Percentiles rank a stretch among this genome's conserved stretches.
Evolutionary conservation across 495 filamentous ascomycete species (phyloP).

Genomic region (Penicillium mononematosum): DNA sequence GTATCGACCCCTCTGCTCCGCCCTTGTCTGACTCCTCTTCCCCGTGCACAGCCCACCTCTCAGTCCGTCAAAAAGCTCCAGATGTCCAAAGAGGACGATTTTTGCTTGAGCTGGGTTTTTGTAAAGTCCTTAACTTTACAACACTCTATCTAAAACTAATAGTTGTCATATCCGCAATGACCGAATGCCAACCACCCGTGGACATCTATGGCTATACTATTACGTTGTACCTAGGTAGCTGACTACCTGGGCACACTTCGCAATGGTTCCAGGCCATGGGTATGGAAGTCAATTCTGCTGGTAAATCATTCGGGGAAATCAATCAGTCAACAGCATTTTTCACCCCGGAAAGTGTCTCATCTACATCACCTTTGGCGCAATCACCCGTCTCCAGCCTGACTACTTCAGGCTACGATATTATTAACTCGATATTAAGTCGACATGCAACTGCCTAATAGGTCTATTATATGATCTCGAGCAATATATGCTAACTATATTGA

Average conservation of each 20-base stretch:
- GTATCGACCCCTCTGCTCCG: conserved; percentile 3
- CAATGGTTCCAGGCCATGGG: neutral
- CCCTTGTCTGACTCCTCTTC: conserved; percentile 1
- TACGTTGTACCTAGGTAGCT: conserved; percentile 1
- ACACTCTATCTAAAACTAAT: neutral
- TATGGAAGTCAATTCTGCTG: neutral
- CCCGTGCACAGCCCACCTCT: conserved; percentile 5
- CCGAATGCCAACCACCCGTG: neutral
- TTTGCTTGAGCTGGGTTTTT: neutral
- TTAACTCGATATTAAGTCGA: neutral
- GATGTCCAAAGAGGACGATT: neutral
- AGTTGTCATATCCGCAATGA: neutral
- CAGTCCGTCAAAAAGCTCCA: conserved; percentile 1
- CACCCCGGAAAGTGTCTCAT: neutral
- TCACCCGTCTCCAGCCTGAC: neutral
- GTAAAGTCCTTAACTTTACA: neutral
- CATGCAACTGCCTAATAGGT: neutral
- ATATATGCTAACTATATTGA: neutral
- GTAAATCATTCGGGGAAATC: neutral
- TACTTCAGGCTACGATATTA: conserved; percentile 1
- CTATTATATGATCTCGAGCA: neutral
- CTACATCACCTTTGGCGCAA: neutral
- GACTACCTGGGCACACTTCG: neutral
- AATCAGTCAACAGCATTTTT: conserved; percentile 9
- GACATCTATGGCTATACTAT: neutral